Base-by-base conservation (phyloP, 2,329 filamentous ascomycete species). In the Xylariaceae sp. region DNA sequence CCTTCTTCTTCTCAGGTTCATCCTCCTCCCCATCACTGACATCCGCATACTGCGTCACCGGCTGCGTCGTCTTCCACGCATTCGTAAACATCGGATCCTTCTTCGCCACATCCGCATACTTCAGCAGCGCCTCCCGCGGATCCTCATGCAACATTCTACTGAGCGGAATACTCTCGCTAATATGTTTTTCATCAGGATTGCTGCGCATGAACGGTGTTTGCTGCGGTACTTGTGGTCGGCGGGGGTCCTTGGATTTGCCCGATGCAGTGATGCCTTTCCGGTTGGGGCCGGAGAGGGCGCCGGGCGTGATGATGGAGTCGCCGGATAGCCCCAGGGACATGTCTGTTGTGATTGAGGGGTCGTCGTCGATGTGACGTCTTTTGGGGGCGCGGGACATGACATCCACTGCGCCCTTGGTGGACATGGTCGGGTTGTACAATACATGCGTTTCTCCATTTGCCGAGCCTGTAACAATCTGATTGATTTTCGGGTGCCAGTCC, bases 141-240 rank as follows among this genome's bases (percentile, higher is more conserved):
- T 98, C 93, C 65, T 98, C 93, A 66, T 98, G 91, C 38, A 95
- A 77, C 88, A 98, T 95, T 52, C 82, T 84, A 52, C 89, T 92
- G 11, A 97, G 76, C 22, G 91, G 89, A 42, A 97, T 95, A 54
- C 87, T 88, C 62, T 92, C 82, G 57, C 84, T 85, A 50, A 98
- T 88, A 64, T 94, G 88, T 59, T 86, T 85, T 65, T 92, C 87
- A 64, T 97, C 91, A 0, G 92, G 91, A 59, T 93, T 87, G 49
- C 77, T 87, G 67, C 94, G 93, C 57, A 88, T 85, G 63, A 97
- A 97, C 0, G 93, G 93, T 8, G 93, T 97, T 44, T 85, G 79
- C 46, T 80, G 77, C 4, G 90, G 92, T 37, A 94, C 77, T 57
- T 94, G 83, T n/a, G 93, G 93, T 50, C 91, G 73, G 41, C 89